These are phyloP conservation scores for Exserohilum rostratum DNA, from an alignment of 2,329 filamentous ascomycete species.

Conservation along the genomic window DNA sequence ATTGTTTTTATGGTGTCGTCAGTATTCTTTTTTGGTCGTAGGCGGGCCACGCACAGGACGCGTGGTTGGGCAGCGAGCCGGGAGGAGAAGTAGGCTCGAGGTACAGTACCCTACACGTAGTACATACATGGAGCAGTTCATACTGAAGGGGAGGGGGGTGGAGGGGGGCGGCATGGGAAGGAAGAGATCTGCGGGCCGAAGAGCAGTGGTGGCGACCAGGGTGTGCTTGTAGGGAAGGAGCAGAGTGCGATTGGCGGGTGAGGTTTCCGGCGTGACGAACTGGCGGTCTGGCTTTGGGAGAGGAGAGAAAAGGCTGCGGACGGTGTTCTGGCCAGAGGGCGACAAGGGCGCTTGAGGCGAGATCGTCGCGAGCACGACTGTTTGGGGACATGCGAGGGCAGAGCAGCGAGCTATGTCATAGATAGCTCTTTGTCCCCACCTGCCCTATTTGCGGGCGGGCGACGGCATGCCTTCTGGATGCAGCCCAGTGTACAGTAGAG, in stretches of 20 bases:
- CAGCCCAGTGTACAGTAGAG: neutral
- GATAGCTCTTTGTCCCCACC: conserved; percentile 2
- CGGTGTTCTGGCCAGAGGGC: neutral
- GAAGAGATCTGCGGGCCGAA: conserved; percentile 4
- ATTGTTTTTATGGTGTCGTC: neutral
- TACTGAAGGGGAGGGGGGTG: neutral
- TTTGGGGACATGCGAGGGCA: neutral
- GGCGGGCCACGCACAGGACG: neutral
- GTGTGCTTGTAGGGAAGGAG: neutral
- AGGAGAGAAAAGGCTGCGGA: neutral
- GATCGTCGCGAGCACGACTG: neutral
- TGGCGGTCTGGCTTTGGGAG: conserved; percentile 10
- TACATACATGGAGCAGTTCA: neutral
- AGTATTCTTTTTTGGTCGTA: neutral
- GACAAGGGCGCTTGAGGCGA: neutral
- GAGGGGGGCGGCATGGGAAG: neutral
- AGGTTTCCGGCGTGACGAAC: conserved; percentile 8
- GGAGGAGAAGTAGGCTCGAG: neutral
- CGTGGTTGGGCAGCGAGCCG: neutral
- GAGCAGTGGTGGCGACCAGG: neutral
- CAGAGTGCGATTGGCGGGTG: conserved; percentile 7
- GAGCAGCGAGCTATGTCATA: no score
- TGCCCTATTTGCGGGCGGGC: conserved; percentile 8
- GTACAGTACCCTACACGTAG: neutral
- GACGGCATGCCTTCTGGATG: conserved; percentile 4